Percentiles rank a stretch among this genome's conserved stretches.
These are phyloP conservation scores for Cryptococcus wingfieldii DNA, from an alignment of 1,284 basidiomycete species.

Conservation along the genomic window DNA sequence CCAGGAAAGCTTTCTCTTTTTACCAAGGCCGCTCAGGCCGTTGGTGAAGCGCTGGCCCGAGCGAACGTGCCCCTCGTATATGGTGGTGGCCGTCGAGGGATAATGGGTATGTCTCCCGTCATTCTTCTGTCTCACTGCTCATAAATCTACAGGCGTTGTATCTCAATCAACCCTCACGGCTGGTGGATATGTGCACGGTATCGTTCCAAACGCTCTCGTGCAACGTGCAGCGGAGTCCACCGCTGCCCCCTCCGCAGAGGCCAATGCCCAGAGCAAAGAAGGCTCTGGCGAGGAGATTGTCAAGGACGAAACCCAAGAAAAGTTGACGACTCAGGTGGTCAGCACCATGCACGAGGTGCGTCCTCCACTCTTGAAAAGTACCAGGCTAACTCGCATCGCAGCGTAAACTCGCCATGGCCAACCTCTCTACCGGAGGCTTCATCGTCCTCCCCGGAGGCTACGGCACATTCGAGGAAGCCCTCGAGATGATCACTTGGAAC, in stretches of 20 bases:
- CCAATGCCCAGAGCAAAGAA: conserved; percentile 29
- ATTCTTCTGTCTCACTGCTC: neutral
- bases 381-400: conserved; percentile 8
- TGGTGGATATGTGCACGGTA: conserved; percentile 73
- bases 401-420: conserved; percentile 83
- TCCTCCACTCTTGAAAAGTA: neutral
- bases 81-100: conserved; percentile 74
- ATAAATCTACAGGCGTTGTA: conserved; percentile 54
- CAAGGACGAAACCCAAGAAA: conserved; percentile 48
- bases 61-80: conserved; percentile 70
- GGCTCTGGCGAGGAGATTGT: conserved; percentile 38
- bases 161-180: conserved; percentile 63
- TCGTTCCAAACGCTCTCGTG: conserved; percentile 64
- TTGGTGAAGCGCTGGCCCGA: conserved; percentile 68
- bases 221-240: conserved; percentile 37
- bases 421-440: conserved; percentile 66
- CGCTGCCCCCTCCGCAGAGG: conserved; percentile 3
- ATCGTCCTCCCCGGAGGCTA: conserved; percentile 84
- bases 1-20: conserved; percentile 61
- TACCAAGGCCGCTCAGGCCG: conserved; percentile 64
- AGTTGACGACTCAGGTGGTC: conserved; percentile 55
- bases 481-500: conserved; percentile 85
- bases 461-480: conserved; percentile 87
- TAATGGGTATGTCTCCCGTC: conserved; percentile 61
- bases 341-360: conserved; percentile 76